Conservation (phyloP, 1,139 yeast genomes). For the Spencermartinsiella ligniputridi region DNA sequence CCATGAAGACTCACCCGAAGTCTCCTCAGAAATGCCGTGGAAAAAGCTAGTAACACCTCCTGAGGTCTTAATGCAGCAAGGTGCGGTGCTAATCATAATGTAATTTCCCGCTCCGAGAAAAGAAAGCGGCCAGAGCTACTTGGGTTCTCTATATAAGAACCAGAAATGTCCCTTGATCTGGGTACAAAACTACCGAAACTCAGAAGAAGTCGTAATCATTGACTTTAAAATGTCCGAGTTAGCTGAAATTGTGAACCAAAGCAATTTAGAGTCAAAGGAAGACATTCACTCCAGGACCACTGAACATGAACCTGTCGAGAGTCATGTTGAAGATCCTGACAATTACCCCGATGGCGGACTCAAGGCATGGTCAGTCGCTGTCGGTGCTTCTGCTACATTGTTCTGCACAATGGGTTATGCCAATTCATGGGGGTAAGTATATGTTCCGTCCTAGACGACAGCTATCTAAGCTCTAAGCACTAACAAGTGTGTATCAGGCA, state of each 20-base stretch:
- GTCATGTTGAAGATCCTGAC: background rate
- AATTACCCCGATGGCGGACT: constrained; percentile 1
- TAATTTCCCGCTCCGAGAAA: background rate
- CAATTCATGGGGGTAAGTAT: constrained; percentile 2
- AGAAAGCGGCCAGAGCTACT: too few species aligned
- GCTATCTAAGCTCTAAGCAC: too few species aligned
- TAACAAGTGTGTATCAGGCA: constrained; percentile 53
- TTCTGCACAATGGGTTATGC: constrained; percentile 3
- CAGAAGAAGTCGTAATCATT: too few species aligned
- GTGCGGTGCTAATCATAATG: too few species aligned
- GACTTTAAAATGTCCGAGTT: background rate
- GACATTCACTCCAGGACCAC: background rate
- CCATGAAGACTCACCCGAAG: too few species aligned
- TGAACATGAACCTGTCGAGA: background rate
- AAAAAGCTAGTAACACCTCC: too few species aligned
- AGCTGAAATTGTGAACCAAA: background rate
- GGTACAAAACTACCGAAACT: too few species aligned
- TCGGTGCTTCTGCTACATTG: background rate
- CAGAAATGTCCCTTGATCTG: too few species aligned
- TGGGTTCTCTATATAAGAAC: background rate
- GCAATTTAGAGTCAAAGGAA: background rate
- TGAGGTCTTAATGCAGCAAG: too few species aligned
- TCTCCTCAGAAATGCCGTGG: too few species aligned
- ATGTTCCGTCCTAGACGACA: too few species aligned
- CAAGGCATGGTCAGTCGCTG: constrained; percentile 8